Base-by-base conservation (phyloP, 192 early-diverging fungal species). In the Coemansia sp. region DNA sequence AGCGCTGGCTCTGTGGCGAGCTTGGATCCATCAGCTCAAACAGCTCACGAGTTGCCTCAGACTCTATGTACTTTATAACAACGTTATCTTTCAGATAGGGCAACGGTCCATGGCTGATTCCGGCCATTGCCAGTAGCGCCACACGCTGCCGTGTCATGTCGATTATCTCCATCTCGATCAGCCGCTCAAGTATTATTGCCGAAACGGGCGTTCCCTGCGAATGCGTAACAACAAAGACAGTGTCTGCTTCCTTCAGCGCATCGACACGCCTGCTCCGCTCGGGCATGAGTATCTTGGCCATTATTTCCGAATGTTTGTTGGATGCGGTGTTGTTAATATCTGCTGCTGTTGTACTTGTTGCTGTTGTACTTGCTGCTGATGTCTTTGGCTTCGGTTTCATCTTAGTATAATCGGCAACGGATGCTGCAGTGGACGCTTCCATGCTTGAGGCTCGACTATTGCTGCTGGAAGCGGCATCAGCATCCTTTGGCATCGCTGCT, bases 141-240 rank as follows among this genome's bases (percentile, higher is more conserved):
- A 93, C 74, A 6, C 86, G 84, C 66, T 96, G 94, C 36, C 87
- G 74, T 15, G 62, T 66, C 0, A 86, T 70, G 58, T 94, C 84
- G 7, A 93, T 69, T 22, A 87, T 55, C 1, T 82, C 84, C 54
- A 88, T 78, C 33, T 87, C 70, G 9, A 98, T 82, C 25, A 98
- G 80, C 29, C 87, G 67, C 23, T 89, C 81, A 5, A 95, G 64
- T 13, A 98, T 67, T 53, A 94, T 79, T 22, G 87, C 85, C 6
- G 92, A 89, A 4, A 96, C 94, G 0, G 94, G 92, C 1, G 91
- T 94, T 38, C 96, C 96, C 74, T 98, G 96, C 27, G 89, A 91
- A 72, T 98, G 96, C 1, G 95, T 94, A 2, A 92, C 88, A 42
- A 96, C 84, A 64, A 98, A 84, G 13, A 98, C 84, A 1, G 90